These are phyloP conservation scores for Trametes sp. DNA, from an alignment of 1,284 basidiomycete genomes.

Conservation along the genomic window DNA sequence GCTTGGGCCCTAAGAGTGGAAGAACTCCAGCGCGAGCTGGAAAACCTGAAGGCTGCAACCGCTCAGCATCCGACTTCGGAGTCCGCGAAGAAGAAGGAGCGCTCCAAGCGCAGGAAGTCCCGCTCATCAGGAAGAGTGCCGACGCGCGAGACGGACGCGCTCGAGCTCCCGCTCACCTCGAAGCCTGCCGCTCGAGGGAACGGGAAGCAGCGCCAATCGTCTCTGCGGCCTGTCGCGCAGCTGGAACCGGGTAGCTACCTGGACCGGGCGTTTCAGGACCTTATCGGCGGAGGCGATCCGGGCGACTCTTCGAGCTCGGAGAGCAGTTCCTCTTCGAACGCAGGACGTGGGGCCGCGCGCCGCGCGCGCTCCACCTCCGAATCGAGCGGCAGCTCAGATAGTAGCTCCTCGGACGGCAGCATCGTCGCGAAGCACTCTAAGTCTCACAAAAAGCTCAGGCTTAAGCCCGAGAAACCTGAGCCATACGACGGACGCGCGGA, in stretches of 20 bases:
- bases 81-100: not conserved
- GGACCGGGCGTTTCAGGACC: constrained; percentile 3
- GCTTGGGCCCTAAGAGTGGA: not conserved
- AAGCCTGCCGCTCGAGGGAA: not conserved
- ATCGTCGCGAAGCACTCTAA: not conserved
- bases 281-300: not conserved
- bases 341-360: not conserved
- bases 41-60: not conserved
- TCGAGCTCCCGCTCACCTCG: not conserved
- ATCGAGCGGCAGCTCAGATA: too few species aligned
- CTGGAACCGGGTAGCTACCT: constrained; percentile 13
- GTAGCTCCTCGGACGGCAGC: not conserved
- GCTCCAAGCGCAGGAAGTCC: not conserved
- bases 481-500: constrained; percentile 25
- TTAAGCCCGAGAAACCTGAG: constrained; percentile 28
- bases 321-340: not conserved
- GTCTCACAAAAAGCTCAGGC: constrained; percentile 3
- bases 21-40: not conserved
- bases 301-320: not conserved
- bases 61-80: not conserved
- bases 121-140: not conserved
- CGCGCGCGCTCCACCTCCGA: too few species aligned
- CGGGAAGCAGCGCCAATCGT: not conserved
- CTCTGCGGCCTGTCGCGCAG: constrained; percentile 7
- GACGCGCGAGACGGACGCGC: not conserved